Evolutionary conservation across 2,329 filamentous ascomycete genomes (phyloP), one percentile per base, ranked within the genome.

Genomic region (Colletotrichum tabaci): DNA sequence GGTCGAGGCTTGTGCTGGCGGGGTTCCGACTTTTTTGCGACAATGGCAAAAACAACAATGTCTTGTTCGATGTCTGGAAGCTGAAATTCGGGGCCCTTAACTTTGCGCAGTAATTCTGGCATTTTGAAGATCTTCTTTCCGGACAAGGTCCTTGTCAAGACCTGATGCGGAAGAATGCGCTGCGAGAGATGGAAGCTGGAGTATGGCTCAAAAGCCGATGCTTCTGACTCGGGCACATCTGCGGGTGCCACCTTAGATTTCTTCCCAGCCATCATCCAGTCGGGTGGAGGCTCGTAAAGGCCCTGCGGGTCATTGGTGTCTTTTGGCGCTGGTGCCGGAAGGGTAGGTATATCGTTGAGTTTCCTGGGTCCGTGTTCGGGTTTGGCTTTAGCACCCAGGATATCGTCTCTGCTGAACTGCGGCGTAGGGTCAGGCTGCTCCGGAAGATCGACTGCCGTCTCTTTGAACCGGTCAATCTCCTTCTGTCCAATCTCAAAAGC

Each of bases 1-100:
- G 81, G 77, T 4, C 80, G 78, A 4, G 84, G 82, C 74, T 88
- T 87, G 78, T 92, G 90, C 1, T 84, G 79, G 50, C 90, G 91
- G 0, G 96, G 95, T 0, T 93, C 90, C 0, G 96, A 98, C 80
- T 98, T 98, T 53, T 91, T 93, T 8, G 94, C 94, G 26, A 99
- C 89, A 69, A 98, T 92, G 10, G 91, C 96, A 77, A 98, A 92
- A 2, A 98, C 89, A 9, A 99, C 94, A 77, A 95, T 93, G 80
- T 99, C 96, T 64, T 93, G 91, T 77, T 98, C 94, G 63, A 95
- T 87, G 71, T 93, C 90, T 0, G 97, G 95, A 0, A 96, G 88
- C 46, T 93, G 89, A 79, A 94, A 99, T 42, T 93, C 88, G 0
- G 96, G 96, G 1, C 91, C 90, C 81, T 95, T 97, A 74, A 99